phyloP scores from a whole-genome alignment of 352 stramenopile species.

The Phytophthora cryptogea region DNA sequence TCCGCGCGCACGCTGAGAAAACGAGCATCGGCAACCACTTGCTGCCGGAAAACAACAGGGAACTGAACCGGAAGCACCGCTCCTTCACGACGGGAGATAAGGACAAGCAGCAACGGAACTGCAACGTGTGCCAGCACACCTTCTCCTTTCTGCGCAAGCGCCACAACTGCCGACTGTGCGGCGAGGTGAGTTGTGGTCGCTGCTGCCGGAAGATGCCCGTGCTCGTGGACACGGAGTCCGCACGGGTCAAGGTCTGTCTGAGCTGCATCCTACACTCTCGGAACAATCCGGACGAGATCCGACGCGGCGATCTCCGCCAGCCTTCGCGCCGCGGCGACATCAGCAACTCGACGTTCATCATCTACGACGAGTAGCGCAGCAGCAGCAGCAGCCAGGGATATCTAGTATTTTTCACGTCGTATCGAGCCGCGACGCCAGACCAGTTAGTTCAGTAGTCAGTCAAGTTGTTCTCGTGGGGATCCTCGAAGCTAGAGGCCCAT shows the following conservation, averaged over 20 bases:
- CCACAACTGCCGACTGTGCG: conserved; percentile 77
- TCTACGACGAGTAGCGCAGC: conserved; percentile 55
- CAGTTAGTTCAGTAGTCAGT: conserved; percentile 24
- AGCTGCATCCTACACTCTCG: conserved; percentile 77
- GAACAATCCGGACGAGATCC: conserved; percentile 63
- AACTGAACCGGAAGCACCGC: conserved; percentile 32
- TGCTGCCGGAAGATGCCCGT: conserved; percentile 78
- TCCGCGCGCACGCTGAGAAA: conserved; percentile 71
- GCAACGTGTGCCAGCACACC: conserved; percentile 62
- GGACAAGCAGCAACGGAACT: conserved; percentile 50
- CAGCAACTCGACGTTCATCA: conserved; percentile 67
- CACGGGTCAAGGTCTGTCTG: conserved; percentile 76
- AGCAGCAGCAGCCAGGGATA: not conserved
- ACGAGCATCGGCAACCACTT: conserved; percentile 67
- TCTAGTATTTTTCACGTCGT: conserved; percentile 9
- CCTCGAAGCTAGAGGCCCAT: conserved; percentile 20
- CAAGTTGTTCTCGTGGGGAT: conserved; percentile 3
- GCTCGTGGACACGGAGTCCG: conserved; percentile 60
- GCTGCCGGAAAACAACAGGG: conserved; percentile 42
- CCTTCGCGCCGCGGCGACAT: conserved; percentile 42
- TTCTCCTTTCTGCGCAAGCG: conserved; percentile 83
- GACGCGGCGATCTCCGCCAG: conserved; percentile 32
- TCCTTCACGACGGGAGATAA: conserved; percentile 49
- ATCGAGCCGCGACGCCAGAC: not conserved
- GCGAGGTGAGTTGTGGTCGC: conserved; percentile 66